Base-by-base conservation (phyloP, 768 basidiomycete species). In the Scleroderma citrinum region DNA sequence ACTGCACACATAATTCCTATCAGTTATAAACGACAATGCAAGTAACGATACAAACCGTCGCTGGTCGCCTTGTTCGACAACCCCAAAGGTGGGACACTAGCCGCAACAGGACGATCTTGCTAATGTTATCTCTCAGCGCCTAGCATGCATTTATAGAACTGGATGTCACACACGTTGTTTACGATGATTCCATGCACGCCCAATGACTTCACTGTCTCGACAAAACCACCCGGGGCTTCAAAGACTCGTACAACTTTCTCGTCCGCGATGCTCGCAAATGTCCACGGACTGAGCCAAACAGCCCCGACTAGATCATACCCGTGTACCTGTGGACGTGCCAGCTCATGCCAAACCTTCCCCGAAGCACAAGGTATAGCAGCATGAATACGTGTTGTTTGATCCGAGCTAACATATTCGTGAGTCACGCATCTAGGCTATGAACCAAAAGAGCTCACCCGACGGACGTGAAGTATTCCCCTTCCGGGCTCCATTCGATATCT, bases 181-280 rank as follows among this genome's bases (percentile, higher is more conserved):
- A 75, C 73, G 1, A 68, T 54, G 35, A 85, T 68, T 39, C 69
- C 65, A 17, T 71, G 75, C 20, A 78, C 74, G 39, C 59, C 76
- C 48, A 83, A 73, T 41, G 58, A 69, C 48, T 77, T 73, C n/a
- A 85, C 62, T 11, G 78, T 69, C 26, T 81, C 73, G 2, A 94
- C 78, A 58, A 98, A 98, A 4, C 77, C 76, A 17, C 75, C 76
- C 6, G 96, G 89, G 8, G 94, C 93, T 61, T 93, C 92, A 53
- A 99, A 99, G 0, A 97, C 81, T 36, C 96, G 81, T 12, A 83
- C 81, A 11, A 98, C 92, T 67, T 98, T 98, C 68, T 99, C 96
- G 59, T 99, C 96, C 10, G 93, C 92, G 40, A 92, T 84, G 56
- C 90, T 94, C 17, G 84, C 85, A 62, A 97, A 95, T 26, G 78